A percentile compares a stretch with the other conserved stretches of the same genome.
Conservation (phyloP, 1,139 yeast species). For the Hyphopichia fennica region DNA sequence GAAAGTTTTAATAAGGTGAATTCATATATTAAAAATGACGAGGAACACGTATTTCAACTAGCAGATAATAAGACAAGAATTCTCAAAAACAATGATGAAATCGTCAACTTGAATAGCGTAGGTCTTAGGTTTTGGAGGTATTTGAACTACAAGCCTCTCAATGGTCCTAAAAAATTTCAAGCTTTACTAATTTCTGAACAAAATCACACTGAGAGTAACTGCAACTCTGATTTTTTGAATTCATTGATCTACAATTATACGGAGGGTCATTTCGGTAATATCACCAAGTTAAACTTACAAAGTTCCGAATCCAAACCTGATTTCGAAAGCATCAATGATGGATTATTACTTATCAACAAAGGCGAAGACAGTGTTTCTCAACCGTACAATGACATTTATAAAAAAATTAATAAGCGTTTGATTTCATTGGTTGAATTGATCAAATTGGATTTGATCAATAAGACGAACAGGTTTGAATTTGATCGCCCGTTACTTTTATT, state of each 20-base stretch:
- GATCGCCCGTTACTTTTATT: slow-evolving; percentile 48
- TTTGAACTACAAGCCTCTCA: slow-evolving; percentile 55
- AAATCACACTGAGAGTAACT: slow-evolving; percentile 13
- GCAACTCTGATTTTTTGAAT: slow-evolving; percentile 37
- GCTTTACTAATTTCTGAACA: slow-evolving; percentile 48
- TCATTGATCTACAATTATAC: slow-evolving; percentile 43
- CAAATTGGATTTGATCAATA: slow-evolving; percentile 41
- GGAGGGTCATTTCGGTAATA: slow-evolving; percentile 50
- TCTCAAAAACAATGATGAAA: slow-evolving; percentile 25
- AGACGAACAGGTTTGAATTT: slow-evolving; percentile 43
- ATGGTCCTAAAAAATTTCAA: slow-evolving; percentile 51
- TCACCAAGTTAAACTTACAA: slow-evolving; percentile 32
- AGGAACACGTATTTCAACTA: slow-evolving; percentile 20
- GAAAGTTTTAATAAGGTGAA: slow-evolving; percentile 12
- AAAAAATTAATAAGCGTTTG: slow-evolving; percentile 29
- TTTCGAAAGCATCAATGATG: slow-evolving; percentile 33
- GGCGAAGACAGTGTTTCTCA: slow-evolving; percentile 9
- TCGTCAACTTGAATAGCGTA: slow-evolving; percentile 36
- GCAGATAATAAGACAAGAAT: slow-evolving; percentile 29
- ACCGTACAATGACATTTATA: slow-evolving; percentile 28
- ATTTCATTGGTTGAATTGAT: slow-evolving; percentile 34
- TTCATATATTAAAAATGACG: slow-evolving; percentile 11
- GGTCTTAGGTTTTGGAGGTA: slow-evolving; percentile 55
- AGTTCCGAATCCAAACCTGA: slow-evolving; percentile 32
- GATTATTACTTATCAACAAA: slow-evolving; percentile 30